Evolutionary conservation across 192 early-diverging fungal genomes (phyloP).

Genomic region (Chytriomyces confervae): DNA sequence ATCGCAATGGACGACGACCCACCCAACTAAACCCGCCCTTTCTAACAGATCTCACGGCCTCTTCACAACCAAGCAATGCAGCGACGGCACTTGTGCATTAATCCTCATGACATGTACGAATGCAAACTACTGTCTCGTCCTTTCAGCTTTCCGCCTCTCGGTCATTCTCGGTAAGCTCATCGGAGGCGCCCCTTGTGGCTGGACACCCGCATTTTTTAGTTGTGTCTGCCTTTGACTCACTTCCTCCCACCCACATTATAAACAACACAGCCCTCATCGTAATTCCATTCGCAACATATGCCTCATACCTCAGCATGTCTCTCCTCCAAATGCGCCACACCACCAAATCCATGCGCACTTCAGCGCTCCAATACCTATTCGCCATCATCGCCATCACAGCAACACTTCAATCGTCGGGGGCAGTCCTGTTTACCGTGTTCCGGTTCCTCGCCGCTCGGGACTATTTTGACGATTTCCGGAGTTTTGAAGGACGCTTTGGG

Average conservation of each 20-base stretch:
- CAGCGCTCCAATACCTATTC: not conserved
- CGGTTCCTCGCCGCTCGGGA: not conserved
- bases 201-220: too few relatives aligned
- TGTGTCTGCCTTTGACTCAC: not conserved
- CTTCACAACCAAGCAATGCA: not conserved
- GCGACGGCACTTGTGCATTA: not conserved
- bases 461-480: not conserved
- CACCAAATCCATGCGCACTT: not conserved
- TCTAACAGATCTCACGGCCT: not conserved
- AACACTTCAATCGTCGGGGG: not conserved
- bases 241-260: not conserved
- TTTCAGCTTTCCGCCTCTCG: not conserved
- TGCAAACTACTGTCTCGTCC: not conserved
- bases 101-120: not conserved
- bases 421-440: not conserved
- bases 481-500: not conserved
- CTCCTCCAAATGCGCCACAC: not conserved
- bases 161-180: not conserved
- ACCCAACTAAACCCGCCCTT: not conserved
- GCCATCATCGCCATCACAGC: not conserved
- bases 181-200: too few relatives aligned
- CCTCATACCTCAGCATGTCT: not conserved
- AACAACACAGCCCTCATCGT: not conserved
- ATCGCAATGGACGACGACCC: not conserved
- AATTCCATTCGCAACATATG: not conserved